Base-by-base conservation (phyloP, 2,329 filamentous ascomycete species). In the Fusarium torreyae region DNA sequence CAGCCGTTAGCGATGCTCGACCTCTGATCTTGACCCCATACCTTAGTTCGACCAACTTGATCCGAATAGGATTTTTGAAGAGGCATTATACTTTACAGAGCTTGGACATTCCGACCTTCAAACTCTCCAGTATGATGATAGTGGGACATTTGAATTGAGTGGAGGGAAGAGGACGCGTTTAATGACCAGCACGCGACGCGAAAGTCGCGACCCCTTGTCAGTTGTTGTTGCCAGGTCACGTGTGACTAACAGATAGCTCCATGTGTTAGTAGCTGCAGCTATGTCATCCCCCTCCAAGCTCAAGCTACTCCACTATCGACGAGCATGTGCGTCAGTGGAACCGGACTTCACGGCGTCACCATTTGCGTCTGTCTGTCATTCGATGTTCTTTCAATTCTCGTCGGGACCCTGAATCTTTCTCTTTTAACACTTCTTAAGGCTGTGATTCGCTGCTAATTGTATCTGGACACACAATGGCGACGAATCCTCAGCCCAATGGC, bases 31-130 rank as follows among this genome's bases (percentile, higher is more conserved):
- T 59, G 31, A n/a, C 20, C 18, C 49, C 72, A 65, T 74, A 81
- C 80, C 71, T 77, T 81, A 46, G 73, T 69, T 24, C 74, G 67
- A 45, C 75, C 75, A 65, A 75, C 69, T 64, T 73, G 73, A 56
- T 80, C 80, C 63, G 81, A 82, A 64, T 79, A 80, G n/a, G 79
- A 81, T 69, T 82, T 82, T 72, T 81, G 77, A 43, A 83, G 76
- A 75, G 80, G 77, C 79, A 80, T 80, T 62, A 66, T 75, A 54
- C 40, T 57, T 58, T 67, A 53, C 62, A 43, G 57, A 36, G 59
- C 56, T 70, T 74, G 55, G 62, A 62, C 57, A 61, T 65, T 59
- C 46, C 53, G 48, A 26, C 22, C 42, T 45, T 66, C 54, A 52
- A 59, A 45, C 33, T 39, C 45, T 66, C 53, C 72, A 68, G 48